A percentile compares a stretch with the other conserved stretches of the same genome.
phyloP scores from a whole-genome alignment of 1,284 basidiomycete genomes.

The Tranzscheliella williamsii region DNA sequence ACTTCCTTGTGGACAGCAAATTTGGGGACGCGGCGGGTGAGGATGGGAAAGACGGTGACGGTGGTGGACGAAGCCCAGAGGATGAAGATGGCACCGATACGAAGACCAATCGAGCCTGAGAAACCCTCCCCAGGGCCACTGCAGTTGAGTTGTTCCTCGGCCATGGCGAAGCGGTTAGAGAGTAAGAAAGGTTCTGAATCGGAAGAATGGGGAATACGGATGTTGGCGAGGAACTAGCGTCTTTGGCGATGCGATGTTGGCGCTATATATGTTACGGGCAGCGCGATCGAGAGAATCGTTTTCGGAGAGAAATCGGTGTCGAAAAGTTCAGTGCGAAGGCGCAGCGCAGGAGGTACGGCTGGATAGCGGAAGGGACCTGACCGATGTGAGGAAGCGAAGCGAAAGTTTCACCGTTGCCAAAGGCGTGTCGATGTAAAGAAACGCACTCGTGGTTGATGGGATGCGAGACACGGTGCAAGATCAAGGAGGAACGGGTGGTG shows the following conservation, averaged over 20 bases:
- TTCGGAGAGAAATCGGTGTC: too few species aligned
- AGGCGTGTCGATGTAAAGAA: too few species aligned
- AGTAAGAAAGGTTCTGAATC: neutral
- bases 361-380: too few species aligned
- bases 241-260: neutral
- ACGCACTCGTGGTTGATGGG: too few species aligned
- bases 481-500: neutral
- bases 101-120: slow-evolving; percentile 32
- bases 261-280: too few species aligned
- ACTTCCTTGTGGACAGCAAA: slow-evolving; percentile 55
- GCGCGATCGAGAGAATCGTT: too few species aligned
- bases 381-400: too few species aligned
- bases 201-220: neutral
- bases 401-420: too few species aligned
- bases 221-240: neutral
- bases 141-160: slow-evolving; percentile 11
- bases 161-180: slow-evolving; percentile 13
- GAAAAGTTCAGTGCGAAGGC: too few species aligned
- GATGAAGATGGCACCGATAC: slow-evolving; percentile 83
- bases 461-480: neutral
- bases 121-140: slow-evolving; percentile 24
- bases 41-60: slow-evolving; percentile 80
- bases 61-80: slow-evolving; percentile 67
- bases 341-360: too few species aligned
- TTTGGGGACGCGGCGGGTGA: slow-evolving; percentile 67